Evolutionary conservation across 164 flowering plant genomes (phyloP).

Genomic region (Tetracentron sinense): DNA sequence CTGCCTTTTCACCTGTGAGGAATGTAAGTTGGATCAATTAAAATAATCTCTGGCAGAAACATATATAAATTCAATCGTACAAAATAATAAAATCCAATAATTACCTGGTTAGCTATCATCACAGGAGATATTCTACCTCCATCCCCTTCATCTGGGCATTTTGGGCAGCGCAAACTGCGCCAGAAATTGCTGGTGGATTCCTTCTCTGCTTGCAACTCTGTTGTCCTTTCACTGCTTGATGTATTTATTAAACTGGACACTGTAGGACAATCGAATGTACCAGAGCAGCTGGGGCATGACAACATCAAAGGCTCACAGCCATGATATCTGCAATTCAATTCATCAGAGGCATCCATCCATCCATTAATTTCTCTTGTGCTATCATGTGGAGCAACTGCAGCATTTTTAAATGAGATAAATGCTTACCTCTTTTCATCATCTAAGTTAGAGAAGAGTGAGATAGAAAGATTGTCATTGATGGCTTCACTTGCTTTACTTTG

Average conservation of each 20-base stretch:
- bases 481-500: conserved; percentile 57
- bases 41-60: background rate
- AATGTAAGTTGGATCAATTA: background rate
- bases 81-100: background rate
- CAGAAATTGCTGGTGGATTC: conserved; percentile 46
- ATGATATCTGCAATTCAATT: conserved; percentile 55
- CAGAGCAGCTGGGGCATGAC: conserved; percentile 87
- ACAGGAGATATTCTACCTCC: conserved; percentile 56
- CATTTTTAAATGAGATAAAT: background rate
- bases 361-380: background rate
- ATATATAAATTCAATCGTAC: background rate
- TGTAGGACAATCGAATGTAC: conserved; percentile 70
- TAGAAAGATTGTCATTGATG: conserved; percentile 43
- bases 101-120: conserved; percentile 89
- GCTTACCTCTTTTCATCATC: conserved; percentile 83
- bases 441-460: conserved; percentile 40
- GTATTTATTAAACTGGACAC: conserved; percentile 43
- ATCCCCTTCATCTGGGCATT: conserved; percentile 72
- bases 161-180: conserved; percentile 64
- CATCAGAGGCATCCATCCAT: conserved; percentile 2
- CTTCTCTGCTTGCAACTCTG: conserved; percentile 24
- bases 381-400: background rate
- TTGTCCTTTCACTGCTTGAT: conserved; percentile 29
- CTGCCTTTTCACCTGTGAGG: conserved; percentile 79
- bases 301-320: conserved; percentile 77